Evolutionary conservation across 768 basidiomycete genomes (phyloP).

Genomic region (Boletus vinaceobasis): DNA sequence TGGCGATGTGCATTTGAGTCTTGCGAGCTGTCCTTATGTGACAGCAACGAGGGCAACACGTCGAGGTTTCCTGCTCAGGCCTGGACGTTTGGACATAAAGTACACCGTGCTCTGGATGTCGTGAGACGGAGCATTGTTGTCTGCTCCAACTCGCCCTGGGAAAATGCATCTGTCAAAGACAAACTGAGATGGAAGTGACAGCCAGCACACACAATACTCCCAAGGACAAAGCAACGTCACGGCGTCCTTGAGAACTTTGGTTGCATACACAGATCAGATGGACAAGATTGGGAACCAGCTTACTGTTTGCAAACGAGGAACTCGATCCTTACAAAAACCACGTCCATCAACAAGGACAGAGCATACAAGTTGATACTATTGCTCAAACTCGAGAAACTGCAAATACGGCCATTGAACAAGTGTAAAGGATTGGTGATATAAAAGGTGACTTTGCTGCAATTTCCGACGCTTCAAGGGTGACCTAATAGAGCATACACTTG

Average conservation of each 20-base stretch:
- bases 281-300: not conserved
- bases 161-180: constrained; percentile 10
- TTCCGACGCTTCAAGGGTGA: not conserved
- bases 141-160: constrained; percentile 5
- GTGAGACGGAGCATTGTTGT: not conserved
- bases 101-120: not conserved
- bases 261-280: not conserved
- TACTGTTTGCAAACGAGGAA: not conserved
- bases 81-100: not conserved
- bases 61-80: not conserved
- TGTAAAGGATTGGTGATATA: not conserved
- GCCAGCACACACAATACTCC: not conserved
- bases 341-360: not conserved
- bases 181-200: constrained; percentile 6
- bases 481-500: constrained; percentile 2
- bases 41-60: not conserved
- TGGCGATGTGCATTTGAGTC: not conserved
- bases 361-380: not conserved
- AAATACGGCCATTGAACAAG: not conserved
- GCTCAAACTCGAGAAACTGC: not conserved
- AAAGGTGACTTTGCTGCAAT: constrained; percentile 2
- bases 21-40: not conserved
- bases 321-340: not conserved
- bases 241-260: not conserved
- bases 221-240: not conserved